Percentiles rank a stretch among this genome's conserved stretches.
These are phyloP conservation scores for Corynespora cassiicola DNA, from an alignment of 2,329 filamentous ascomycete genomes.

Conservation along the genomic window DNA sequence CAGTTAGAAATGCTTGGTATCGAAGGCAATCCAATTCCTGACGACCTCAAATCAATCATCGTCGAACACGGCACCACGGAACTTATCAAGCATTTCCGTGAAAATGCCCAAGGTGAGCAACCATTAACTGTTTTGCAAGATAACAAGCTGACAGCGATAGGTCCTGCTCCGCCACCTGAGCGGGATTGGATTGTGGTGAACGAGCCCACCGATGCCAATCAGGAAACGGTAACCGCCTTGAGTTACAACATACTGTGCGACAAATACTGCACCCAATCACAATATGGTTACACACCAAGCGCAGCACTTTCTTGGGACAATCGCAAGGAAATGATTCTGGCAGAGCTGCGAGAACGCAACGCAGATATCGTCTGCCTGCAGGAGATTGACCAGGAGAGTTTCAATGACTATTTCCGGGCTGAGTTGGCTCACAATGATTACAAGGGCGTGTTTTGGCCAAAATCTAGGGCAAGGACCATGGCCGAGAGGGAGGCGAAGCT, in stretches of 20 bases:
- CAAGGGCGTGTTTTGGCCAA: slow-evolving; percentile 92
- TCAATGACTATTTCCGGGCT: slow-evolving; percentile 89
- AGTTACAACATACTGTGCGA: slow-evolving; percentile 98
- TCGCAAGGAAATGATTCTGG: slow-evolving; percentile 80
- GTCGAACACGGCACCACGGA: slow-evolving; percentile 87
- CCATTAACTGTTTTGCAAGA: not conserved
- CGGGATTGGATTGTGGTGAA: slow-evolving; percentile 80
- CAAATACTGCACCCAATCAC: slow-evolving; percentile 82
- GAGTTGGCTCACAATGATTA: slow-evolving; percentile 86
- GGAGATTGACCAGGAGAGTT: slow-evolving; percentile 90
- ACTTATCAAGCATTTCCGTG: slow-evolving; percentile 81
- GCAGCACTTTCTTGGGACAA: slow-evolving; percentile 86
- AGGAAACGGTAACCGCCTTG: slow-evolving; percentile 79
- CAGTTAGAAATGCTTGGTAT: slow-evolving; percentile 88
- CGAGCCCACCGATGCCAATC: slow-evolving; percentile 57
- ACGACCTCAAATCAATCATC: slow-evolving; percentile 78
- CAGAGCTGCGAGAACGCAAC: slow-evolving; percentile 78
- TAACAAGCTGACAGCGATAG: slow-evolving; percentile 48
- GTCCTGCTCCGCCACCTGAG: slow-evolving; percentile 76
- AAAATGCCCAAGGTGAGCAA: slow-evolving; percentile 80
- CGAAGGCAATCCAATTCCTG: slow-evolving; percentile 86
- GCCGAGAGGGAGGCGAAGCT: slow-evolving; percentile 82
- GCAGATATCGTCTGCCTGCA: slow-evolving; percentile 93
- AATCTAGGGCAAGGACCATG: slow-evolving; percentile 91
- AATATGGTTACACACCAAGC: slow-evolving; percentile 90